These are phyloP conservation scores for Arabidopsis suecica DNA, from an alignment of 345 rosid genomes.

Conservation along the genomic window DNA sequence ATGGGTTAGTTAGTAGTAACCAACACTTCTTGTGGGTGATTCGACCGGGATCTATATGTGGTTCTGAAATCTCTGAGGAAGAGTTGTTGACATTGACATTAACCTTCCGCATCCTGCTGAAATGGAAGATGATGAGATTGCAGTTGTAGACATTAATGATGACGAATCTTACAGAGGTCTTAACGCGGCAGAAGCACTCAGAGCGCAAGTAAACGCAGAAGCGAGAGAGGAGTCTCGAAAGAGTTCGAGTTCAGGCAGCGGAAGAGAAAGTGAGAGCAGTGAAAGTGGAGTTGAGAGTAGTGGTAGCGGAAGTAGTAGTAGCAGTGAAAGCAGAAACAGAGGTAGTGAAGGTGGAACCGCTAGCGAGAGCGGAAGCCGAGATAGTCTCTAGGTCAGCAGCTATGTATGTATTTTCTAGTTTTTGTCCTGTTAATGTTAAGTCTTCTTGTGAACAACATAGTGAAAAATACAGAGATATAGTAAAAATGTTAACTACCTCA, in stretches of 20 bases:
- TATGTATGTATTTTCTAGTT: neutral
- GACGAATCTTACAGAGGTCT: constrained; percentile 61
- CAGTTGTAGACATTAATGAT: constrained; percentile 76
- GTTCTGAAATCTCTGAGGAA: constrained; percentile 6
- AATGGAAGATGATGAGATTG: constrained; percentile 74
- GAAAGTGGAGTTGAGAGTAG: constrained; percentile 54
- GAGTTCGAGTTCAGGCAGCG: constrained; percentile 68
- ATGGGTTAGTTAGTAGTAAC: constrained; percentile 32
- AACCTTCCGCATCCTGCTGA: constrained; percentile 58
- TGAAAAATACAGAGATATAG: no score
- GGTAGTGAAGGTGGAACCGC: constrained; percentile 46
- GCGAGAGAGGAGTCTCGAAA: constrained; percentile 42
- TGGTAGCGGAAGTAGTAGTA: constrained; percentile 54
- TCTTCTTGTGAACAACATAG: neutral
- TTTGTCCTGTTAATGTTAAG: neutral
- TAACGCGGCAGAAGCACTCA: constrained; percentile 87
- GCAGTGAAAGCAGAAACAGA: constrained; percentile 50
- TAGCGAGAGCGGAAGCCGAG: constrained; percentile 16
- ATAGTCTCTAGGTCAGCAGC: constrained; percentile 8
- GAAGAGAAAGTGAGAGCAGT: constrained; percentile 59
- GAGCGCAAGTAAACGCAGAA: constrained; percentile 77
- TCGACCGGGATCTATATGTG: constrained; percentile 22
- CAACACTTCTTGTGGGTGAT: constrained; percentile 43
- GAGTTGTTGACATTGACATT: constrained; percentile 58
- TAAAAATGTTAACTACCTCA: no score